phyloP scores from a whole-genome alignment of 2,329 filamentous ascomycete genomes.

The Trichocomaceae sp. region DNA sequence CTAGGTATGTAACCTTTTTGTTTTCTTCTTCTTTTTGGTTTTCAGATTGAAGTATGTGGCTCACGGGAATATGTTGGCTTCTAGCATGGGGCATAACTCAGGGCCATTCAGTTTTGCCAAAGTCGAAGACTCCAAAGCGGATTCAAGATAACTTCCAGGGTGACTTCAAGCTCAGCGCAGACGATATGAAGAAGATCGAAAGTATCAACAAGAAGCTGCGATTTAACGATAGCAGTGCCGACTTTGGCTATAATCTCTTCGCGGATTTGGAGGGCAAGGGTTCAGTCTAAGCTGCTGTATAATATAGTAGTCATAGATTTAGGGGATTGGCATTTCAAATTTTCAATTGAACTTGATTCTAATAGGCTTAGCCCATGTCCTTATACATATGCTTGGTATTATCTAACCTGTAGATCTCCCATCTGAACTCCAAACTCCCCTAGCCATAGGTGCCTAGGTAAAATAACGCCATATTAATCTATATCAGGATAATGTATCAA shows the following conservation, averaged over 20 bases:
- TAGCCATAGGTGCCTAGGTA: not conserved
- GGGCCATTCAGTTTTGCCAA: slow-evolving; percentile 49
- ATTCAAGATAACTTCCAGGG: slow-evolving; percentile 41
- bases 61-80: not conserved
- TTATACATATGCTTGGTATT: not conserved
- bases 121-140: slow-evolving; percentile 42
- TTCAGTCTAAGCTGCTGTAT: not conserved
- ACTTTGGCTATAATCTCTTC: slow-evolving; percentile 55
- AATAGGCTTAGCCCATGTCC: not conserved
- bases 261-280: slow-evolving; percentile 52
- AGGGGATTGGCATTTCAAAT: not conserved
- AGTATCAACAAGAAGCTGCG: slow-evolving; percentile 54
- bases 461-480: not conserved
- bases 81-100: slow-evolving; percentile 49
- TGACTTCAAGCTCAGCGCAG: slow-evolving; percentile 53
- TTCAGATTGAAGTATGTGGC: too few relatives aligned
- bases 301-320: not conserved
- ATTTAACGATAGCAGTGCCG: slow-evolving; percentile 54
- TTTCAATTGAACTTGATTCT: not conserved
- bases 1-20: slow-evolving; percentile 29
- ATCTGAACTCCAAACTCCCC: not conserved
- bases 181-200: slow-evolving; percentile 53
- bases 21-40: too few relatives aligned
- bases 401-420: not conserved
- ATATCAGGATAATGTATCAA: slow-evolving; percentile 36